phyloP scores from a whole-genome alignment of 306 rosid genomes.

The Vigna hirtella region DNA sequence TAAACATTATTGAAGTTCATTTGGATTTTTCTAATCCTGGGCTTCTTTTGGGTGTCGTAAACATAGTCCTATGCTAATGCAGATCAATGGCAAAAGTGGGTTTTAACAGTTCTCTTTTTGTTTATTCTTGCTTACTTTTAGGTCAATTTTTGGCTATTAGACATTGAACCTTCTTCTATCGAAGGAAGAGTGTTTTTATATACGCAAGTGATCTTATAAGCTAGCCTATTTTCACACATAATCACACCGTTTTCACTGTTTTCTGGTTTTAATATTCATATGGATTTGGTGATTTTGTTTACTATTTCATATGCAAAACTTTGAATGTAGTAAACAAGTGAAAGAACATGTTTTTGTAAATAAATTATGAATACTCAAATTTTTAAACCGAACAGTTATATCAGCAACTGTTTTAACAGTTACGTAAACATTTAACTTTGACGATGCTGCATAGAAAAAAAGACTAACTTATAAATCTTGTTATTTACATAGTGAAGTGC shows the following conservation, averaged over 20 bases:
- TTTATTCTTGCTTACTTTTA: background rate
- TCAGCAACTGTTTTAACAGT: background rate
- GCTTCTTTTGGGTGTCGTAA: background rate
- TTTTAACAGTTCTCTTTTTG: background rate
- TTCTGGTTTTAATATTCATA: conserved; percentile 1
- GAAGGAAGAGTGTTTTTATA: conserved; percentile 23
- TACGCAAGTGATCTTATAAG: conserved; percentile 7
- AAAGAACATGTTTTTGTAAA: background rate
- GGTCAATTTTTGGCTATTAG: background rate
- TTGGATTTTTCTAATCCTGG: background rate
- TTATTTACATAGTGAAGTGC: background rate
- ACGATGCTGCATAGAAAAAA: conserved; percentile 1
- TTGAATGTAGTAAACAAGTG: background rate
- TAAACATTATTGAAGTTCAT: background rate
- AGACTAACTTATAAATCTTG: background rate
- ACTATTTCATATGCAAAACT: background rate
- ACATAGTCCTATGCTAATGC: background rate
- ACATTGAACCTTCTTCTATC: background rate
- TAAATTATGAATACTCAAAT: too few species aligned
- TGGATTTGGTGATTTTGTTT: background rate
- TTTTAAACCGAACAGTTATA: background rate
- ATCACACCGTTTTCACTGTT: background rate
- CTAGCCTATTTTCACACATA: background rate
- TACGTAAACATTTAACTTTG: background rate
- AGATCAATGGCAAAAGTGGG: background rate